Percentiles rank a stretch among this genome's conserved stretches.
phyloP scores from a whole-genome alignment of 2,329 filamentous ascomycete genomes.

The Fusarium pseudoanthophilum region DNA sequence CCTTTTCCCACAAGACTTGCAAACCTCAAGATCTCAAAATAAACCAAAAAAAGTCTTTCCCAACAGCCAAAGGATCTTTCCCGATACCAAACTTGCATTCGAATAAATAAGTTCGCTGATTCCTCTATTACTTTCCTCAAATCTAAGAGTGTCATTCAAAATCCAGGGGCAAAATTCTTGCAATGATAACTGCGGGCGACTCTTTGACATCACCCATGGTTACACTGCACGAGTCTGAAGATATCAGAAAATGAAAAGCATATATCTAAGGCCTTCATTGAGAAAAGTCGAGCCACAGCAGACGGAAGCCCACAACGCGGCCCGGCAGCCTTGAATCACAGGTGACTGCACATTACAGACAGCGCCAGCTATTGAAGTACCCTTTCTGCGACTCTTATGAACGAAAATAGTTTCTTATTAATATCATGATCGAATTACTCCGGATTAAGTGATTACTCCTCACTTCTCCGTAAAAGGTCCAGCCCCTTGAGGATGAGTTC shows the following conservation, averaged over 20 bases:
- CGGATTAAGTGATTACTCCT: not conserved
- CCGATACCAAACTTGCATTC: not conserved
- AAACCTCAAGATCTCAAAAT: not conserved
- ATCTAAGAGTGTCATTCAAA: not conserved
- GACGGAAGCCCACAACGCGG: not conserved
- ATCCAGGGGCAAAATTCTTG: not conserved
- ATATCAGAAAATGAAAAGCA: not conserved
- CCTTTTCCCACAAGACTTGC: not conserved
- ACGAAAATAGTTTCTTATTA: not conserved
- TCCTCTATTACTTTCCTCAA: not conserved
- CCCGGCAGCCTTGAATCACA: not conserved
- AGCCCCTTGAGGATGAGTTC: not conserved
- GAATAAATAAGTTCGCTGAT: fast-evolving
- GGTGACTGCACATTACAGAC: not conserved
- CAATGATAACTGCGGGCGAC: not conserved
- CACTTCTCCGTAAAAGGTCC: not conserved
- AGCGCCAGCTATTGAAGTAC: not conserved
- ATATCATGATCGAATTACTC: fast-evolving
- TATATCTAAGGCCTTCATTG: not conserved
- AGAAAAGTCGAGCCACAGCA: not conserved
- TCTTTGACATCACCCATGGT: not conserved
- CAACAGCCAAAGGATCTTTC: not conserved
- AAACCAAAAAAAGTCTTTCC: not conserved
- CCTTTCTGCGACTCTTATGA: not conserved
- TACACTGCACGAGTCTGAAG: not conserved